phyloP scores from a whole-genome alignment of 139 green algal genomes.

The Zygnema cylindricum region DNA sequence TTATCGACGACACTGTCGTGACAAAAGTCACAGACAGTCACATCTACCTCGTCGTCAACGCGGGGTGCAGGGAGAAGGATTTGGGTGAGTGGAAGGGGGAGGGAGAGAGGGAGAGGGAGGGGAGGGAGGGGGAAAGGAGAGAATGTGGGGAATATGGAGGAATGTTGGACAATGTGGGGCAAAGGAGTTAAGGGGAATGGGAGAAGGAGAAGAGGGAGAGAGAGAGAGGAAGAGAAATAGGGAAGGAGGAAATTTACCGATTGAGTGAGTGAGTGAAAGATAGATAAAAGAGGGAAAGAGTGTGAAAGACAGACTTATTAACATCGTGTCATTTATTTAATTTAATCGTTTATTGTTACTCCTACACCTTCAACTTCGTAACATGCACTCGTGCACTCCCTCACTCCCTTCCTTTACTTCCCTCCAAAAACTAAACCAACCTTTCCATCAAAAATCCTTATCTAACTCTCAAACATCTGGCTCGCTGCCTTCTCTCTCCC shows the following conservation, averaged over 20 bases:
- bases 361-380: no score
- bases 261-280: no score
- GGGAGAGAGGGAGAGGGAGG: no score
- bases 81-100: slow-evolving; percentile 68
- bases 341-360: no score
- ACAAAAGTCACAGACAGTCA: slow-evolving; percentile 81
- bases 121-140: neutral
- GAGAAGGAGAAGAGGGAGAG: neutral
- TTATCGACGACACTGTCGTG: slow-evolving; percentile 98
- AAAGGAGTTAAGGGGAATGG: neutral
- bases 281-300: no score
- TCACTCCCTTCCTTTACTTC: no score
- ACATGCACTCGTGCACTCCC: no score
- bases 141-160: neutral
- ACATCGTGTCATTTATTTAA: no score
- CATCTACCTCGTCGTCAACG: slow-evolving; percentile 98
- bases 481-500: neutral
- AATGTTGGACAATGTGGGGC: slow-evolving; percentile 6
- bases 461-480: neutral
- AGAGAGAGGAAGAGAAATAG: neutral
- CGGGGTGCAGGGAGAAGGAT: slow-evolving; percentile 96
- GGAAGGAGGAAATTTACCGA: no score
- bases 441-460: neutral
- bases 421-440: no score
- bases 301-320: no score